Conservation (phyloP, 106 monocot species). For the Alisma plantagoaquatica region DNA sequence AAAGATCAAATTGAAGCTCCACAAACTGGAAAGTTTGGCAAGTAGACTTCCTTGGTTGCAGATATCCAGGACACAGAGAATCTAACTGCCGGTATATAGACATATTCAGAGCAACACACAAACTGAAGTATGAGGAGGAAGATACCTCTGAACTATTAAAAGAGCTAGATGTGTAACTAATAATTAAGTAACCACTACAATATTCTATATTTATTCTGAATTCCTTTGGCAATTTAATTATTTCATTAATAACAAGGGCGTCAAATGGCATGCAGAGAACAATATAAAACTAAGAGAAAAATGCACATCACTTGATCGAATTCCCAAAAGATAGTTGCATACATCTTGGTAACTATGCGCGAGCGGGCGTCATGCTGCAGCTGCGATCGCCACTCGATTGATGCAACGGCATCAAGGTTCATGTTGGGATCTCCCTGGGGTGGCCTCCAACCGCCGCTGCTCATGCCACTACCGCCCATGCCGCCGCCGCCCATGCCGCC, state of each 20-base stretch:
- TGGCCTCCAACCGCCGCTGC: neutral
- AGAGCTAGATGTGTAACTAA: too few species aligned
- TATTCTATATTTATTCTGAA: too few species aligned
- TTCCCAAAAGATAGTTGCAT: constrained; percentile 1
- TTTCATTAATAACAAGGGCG: constrained; percentile 48
- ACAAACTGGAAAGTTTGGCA: neutral
- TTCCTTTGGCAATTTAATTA: constrained; percentile 4
- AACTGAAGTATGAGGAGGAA: too few species aligned
- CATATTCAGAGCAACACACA: too few species aligned
- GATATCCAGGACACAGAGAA: too few species aligned
- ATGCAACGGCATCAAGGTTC: constrained; percentile 1
- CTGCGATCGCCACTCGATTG: constrained; percentile 43
- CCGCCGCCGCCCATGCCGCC: too few species aligned
- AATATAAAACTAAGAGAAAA: too few species aligned
- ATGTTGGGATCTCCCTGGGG: constrained; percentile 14
- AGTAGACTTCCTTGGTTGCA: neutral
- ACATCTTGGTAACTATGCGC: constrained; percentile 67
- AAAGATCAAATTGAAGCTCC: neutral
- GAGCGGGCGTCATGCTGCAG: constrained; percentile 39
- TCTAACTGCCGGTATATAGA: too few species aligned
- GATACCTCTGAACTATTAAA: too few species aligned
- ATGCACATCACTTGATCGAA: too few species aligned
- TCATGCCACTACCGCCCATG: too few species aligned
- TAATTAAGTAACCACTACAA: too few species aligned
- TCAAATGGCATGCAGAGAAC: constrained; percentile 56